Conservation (phyloP, 2,329 filamentous ascomycete species). For the Grosmannia clavigera region DNA sequence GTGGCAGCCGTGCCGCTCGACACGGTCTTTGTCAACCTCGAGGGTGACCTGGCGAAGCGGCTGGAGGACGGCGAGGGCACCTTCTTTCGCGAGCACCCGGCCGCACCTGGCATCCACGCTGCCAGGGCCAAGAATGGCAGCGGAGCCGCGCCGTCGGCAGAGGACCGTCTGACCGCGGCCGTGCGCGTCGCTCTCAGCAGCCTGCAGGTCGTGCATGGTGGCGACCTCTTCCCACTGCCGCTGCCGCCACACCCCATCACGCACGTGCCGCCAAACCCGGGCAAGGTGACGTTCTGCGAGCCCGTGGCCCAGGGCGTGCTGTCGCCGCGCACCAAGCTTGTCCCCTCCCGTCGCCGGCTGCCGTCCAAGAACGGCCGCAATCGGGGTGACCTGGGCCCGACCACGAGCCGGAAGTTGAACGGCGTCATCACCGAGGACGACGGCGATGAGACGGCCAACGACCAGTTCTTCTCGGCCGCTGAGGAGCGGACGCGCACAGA, state of each 20-base stretch:
- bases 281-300: constrained; percentile 84
- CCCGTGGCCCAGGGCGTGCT: constrained; percentile 83
- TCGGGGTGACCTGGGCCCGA: constrained; percentile 39
- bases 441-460: constrained; percentile 70
- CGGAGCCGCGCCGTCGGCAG: constrained; percentile 23
- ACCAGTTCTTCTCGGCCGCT: constrained; percentile 85
- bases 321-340: constrained; percentile 65
- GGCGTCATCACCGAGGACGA: constrained; percentile 48
- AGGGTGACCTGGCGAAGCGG: constrained; percentile 66
- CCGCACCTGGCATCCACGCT: constrained; percentile 12
- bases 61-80: constrained; percentile 73
- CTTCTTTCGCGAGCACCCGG: constrained; percentile 56
- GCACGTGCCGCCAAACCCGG: constrained; percentile 71
- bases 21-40: constrained; percentile 75
- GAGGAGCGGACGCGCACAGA: constrained; percentile 59
- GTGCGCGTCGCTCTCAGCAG: constrained; percentile 63
- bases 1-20: constrained; percentile 70
- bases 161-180: constrained; percentile 49
- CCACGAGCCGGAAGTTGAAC: constrained; percentile 50
- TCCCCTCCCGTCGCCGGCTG: constrained; percentile 55
- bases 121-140: constrained; percentile 24
- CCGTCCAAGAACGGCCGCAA: constrained; percentile 34
- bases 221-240: constrained; percentile 67
- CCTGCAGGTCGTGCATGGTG: constrained; percentile 67
- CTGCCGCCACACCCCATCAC: constrained; percentile 77